Evolutionary conservation across 352 stramenopile genomes (phyloP).

Genomic region (Globisporangium uncinulatum): DNA sequence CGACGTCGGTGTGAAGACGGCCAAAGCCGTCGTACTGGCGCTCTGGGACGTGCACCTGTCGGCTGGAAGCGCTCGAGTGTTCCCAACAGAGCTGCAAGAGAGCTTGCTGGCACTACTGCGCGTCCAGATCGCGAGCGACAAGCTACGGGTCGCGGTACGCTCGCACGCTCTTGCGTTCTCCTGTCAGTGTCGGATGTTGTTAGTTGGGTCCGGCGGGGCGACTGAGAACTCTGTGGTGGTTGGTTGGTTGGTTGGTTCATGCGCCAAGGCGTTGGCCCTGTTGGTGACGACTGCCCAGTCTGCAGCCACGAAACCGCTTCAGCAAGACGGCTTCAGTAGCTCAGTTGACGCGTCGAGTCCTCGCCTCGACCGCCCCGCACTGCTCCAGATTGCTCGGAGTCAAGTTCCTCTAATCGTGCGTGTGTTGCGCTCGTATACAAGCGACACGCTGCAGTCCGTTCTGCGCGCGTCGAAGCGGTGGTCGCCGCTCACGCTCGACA

Average conservation of each 20-base stretch:
- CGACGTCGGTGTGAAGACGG: neutral
- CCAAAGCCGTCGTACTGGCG: neutral
- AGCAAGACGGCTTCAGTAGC: neutral
- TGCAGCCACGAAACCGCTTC: too few species aligned
- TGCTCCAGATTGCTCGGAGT: neutral
- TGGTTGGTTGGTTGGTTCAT: neutral
- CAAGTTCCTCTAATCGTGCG: neutral
- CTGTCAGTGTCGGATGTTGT: too few species aligned
- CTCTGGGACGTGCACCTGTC: constrained; percentile 2
- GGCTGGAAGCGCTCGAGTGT: neutral
- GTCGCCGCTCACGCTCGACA: constrained; percentile 1
- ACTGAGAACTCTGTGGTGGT: neutral
- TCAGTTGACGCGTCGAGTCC: neutral
- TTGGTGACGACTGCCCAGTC: neutral
- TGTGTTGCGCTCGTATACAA: neutral
- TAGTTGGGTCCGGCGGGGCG: too few species aligned
- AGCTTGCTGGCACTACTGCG: constrained; percentile 12
- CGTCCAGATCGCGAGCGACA: constrained; percentile 6
- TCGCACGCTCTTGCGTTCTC: neutral
- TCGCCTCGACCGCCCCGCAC: neutral
- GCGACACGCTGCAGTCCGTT: neutral
- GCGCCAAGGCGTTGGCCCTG: neutral
- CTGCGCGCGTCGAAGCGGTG: constrained; percentile 1
- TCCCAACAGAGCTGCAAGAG: neutral
- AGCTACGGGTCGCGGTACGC: constrained; percentile 18